phyloP scores from a whole-genome alignment of 208 protist species.

The Crithidia fasciculata region DNA sequence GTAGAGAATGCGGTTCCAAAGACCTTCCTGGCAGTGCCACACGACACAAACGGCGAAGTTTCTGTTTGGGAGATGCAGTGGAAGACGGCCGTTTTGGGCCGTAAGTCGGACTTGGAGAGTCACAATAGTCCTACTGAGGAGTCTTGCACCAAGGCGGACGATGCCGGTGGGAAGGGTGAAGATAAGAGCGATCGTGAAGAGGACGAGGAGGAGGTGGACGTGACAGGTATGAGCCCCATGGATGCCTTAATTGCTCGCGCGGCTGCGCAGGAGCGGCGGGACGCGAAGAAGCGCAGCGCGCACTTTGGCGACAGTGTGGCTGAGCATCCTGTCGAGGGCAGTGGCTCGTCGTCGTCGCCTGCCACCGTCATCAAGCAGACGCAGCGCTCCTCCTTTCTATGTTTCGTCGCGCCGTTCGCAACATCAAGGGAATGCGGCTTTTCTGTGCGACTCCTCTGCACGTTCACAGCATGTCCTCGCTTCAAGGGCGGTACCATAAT shows the following conservation, averaged over 20 bases:
- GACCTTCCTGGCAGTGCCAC: constrained; percentile 50
- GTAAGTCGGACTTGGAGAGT: background rate
- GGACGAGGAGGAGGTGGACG: constrained; percentile 15
- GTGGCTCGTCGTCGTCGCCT: background rate
- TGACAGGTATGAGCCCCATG: constrained; percentile 37
- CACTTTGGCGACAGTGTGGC: background rate
- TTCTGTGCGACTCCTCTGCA: constrained; percentile 26
- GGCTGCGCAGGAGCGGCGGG: constrained; percentile 22
- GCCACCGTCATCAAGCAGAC: background rate
- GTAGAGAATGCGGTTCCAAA: background rate
- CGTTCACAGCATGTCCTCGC: constrained; percentile 47
- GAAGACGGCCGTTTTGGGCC: background rate
- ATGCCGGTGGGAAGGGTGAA: background rate
- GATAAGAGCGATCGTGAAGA: background rate
- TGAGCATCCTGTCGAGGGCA: background rate
- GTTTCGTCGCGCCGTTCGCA: constrained; percentile 21
- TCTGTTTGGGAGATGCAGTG: constrained; percentile 35
- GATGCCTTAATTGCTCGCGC: constrained; percentile 45
- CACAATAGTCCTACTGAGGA: background rate
- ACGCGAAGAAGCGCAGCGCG: background rate
- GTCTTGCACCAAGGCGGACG: background rate
- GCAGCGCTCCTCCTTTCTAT: constrained; percentile 26
- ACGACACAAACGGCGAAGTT: constrained; percentile 57
- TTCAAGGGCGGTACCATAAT: constrained; percentile 85
- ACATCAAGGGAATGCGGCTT: constrained; percentile 10